A percentile compares a stretch with the other conserved stretches of the same genome.
These are phyloP conservation scores for Kwoniella heveanensis DNA, from an alignment of 768 basidiomycete species.

Conservation along the genomic window DNA sequence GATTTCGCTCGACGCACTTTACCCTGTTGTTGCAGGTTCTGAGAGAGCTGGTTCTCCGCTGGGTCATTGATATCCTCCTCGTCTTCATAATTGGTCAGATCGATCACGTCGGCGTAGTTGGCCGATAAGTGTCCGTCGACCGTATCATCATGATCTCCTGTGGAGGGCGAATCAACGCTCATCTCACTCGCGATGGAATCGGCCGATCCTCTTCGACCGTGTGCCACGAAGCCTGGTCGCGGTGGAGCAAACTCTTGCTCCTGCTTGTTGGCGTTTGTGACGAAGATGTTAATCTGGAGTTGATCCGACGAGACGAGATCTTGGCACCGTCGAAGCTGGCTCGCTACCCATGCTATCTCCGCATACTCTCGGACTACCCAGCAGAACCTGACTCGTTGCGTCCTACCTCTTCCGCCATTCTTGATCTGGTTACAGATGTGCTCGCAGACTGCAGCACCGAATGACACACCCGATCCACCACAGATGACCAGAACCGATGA, in stretches of 20 bases:
- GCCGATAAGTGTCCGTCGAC: slow-evolving; percentile 23
- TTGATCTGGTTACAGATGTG: slow-evolving; percentile 66
- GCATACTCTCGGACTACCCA: slow-evolving; percentile 79
- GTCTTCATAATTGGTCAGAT: slow-evolving; percentile 77
- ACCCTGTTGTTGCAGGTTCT: slow-evolving; percentile 65
- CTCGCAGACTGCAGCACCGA: slow-evolving; percentile 68
- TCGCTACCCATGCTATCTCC: slow-evolving; percentile 76
- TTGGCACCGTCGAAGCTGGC: slow-evolving; percentile 66
- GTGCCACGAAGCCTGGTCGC: slow-evolving; percentile 39
- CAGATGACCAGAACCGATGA: slow-evolving; percentile 67
- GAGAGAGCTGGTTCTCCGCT: slow-evolving; percentile 63
- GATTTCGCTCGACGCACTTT: slow-evolving; percentile 63
- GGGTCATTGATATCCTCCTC: slow-evolving; percentile 65
- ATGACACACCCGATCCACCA: slow-evolving; percentile 76
- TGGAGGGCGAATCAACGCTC: slow-evolving; percentile 22
- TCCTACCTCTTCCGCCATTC: slow-evolving; percentile 60
- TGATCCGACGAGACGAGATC: slow-evolving; percentile 60
- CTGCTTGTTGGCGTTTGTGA: slow-evolving; percentile 60
- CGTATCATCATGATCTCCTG: slow-evolving; percentile 14
- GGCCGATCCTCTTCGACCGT: slow-evolving; percentile 33
- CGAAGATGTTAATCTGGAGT: slow-evolving; percentile 72
- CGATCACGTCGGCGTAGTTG: slow-evolving; percentile 58
- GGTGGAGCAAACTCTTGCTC: slow-evolving; percentile 44
- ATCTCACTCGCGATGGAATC: slow-evolving; percentile 41
- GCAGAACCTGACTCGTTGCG: slow-evolving; percentile 68